These are phyloP conservation scores for Phytopythium ostracodes DNA, from an alignment of 352 stramenopile species.

Conservation along the genomic window DNA sequence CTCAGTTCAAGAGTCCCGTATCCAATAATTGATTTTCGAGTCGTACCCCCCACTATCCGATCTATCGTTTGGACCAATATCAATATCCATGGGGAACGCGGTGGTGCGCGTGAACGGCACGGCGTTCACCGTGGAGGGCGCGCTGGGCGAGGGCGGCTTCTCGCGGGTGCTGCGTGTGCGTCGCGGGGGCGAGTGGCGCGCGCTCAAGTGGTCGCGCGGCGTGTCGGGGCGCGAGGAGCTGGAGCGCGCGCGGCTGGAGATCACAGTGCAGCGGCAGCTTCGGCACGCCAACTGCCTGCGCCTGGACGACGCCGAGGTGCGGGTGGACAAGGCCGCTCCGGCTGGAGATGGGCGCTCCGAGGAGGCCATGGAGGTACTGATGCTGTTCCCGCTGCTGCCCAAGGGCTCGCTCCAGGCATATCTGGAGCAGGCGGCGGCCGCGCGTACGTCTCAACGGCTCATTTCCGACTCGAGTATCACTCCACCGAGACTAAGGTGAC, in stretches of 20 bases:
- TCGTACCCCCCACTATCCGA: neutral
- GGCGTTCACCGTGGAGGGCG: conserved; percentile 43
- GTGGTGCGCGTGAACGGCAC: conserved; percentile 54
- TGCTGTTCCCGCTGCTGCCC: conserved; percentile 53
- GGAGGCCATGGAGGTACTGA: conserved; percentile 35
- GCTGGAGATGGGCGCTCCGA: neutral
- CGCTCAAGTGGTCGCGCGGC: conserved; percentile 65
- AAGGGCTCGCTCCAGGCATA: conserved; percentile 55
- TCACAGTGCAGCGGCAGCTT: conserved; percentile 61
- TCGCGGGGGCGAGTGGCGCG: conserved; percentile 28
- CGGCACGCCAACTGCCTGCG: conserved; percentile 48
- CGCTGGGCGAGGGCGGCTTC: conserved; percentile 70
- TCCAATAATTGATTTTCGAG: neutral
- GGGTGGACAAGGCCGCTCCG: conserved; percentile 16
- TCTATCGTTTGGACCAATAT: too few species aligned
- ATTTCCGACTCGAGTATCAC: too few species aligned
- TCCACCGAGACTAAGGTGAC: neutral
- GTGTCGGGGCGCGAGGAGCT: conserved; percentile 53
- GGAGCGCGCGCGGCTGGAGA: conserved; percentile 58
- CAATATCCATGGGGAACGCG: conserved; percentile 58
- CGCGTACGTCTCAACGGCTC: neutral
- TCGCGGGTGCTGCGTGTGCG: conserved; percentile 57
- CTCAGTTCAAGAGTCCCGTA: too few species aligned
- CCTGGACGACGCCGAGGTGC: conserved; percentile 52
- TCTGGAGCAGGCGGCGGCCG: conserved; percentile 27